These are phyloP conservation scores for Thyridium curvatum DNA, from an alignment of 2,329 filamentous ascomycete species.

Conservation along the genomic window DNA sequence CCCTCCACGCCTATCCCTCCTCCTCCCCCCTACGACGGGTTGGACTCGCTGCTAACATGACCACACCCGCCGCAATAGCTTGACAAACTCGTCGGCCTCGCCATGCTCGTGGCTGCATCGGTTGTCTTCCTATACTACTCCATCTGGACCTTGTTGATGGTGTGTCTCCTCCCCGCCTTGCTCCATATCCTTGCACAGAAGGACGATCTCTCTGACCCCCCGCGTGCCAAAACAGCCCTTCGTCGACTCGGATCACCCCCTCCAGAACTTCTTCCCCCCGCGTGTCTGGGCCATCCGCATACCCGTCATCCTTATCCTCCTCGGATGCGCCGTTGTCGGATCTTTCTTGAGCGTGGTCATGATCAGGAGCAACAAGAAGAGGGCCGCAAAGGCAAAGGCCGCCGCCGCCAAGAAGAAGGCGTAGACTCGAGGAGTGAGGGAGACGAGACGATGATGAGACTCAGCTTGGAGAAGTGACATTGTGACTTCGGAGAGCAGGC, in stretches of 20 bases:
- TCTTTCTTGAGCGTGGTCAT: constrained; percentile 96
- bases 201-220: constrained; percentile 5
- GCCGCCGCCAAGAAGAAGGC: constrained; percentile 78
- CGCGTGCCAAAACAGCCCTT: constrained; percentile 62
- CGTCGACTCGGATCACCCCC: constrained; percentile 87
- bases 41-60: constrained; percentile 3
- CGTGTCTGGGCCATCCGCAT: constrained; percentile 99
- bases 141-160: constrained; percentile 96
- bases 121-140: constrained; percentile 81
- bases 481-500: too few relatives aligned
- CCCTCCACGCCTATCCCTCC: neutral
- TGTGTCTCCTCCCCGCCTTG: constrained; percentile 33
- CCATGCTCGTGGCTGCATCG: constrained; percentile 61
- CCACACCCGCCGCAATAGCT: constrained; percentile 59
- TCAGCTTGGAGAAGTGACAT: too few relatives aligned
- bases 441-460: neutral
- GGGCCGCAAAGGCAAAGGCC: constrained; percentile 86
- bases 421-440: constrained; percentile 24
- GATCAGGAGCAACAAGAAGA: constrained; percentile 98
- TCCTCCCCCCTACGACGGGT: neutral
- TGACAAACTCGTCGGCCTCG: constrained; percentile 71
- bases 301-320: constrained; percentile 89
- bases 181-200: constrained; percentile 3
- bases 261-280: constrained; percentile 92
- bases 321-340: constrained; percentile 88